Conservation (phyloP, 2,329 filamentous ascomycete species). For the Verticillium dahliae region DNA sequence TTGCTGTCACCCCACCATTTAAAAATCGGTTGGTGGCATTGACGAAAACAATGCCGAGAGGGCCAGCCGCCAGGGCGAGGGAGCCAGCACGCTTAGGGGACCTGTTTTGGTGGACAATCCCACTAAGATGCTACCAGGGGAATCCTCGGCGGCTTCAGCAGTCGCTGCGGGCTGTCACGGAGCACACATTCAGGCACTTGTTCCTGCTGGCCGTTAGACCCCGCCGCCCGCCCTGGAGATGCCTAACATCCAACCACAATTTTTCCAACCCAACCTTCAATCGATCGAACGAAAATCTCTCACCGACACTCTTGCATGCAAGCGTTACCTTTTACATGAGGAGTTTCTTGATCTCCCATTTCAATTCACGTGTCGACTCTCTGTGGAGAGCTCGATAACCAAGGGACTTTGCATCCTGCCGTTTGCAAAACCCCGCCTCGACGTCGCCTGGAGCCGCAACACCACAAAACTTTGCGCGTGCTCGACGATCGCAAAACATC, state of each 20-base stretch:
- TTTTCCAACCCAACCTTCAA: background rate
- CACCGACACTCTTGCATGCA: background rate
- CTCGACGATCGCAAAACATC: background rate
- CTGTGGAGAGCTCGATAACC: background rate
- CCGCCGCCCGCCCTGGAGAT: background rate
- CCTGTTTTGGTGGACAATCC: background rate
- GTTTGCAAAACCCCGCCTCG: slow-evolving; percentile 16
- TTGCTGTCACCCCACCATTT: background rate
- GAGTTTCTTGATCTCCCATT: background rate
- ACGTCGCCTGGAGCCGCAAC: slow-evolving; percentile 14
- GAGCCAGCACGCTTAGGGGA: background rate
- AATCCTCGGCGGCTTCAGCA: background rate
- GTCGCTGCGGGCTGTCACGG: background rate
- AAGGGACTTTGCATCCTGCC: background rate
- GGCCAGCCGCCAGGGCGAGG: background rate
- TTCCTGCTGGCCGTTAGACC: background rate
- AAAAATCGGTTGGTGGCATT: background rate
- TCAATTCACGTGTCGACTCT: background rate
- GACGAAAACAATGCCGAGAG: background rate
- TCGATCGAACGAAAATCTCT: background rate
- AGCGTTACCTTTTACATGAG: background rate
- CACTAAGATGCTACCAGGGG: too few species aligned
- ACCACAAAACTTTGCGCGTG: background rate
- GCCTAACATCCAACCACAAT: background rate
- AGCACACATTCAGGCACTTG: background rate